Percentiles rank a stretch among this genome's conserved stretches.
Evolutionary conservation across 495 filamentous ascomycete genomes (phyloP).

Genomic region (Pseudotulostoma volvatum): DNA sequence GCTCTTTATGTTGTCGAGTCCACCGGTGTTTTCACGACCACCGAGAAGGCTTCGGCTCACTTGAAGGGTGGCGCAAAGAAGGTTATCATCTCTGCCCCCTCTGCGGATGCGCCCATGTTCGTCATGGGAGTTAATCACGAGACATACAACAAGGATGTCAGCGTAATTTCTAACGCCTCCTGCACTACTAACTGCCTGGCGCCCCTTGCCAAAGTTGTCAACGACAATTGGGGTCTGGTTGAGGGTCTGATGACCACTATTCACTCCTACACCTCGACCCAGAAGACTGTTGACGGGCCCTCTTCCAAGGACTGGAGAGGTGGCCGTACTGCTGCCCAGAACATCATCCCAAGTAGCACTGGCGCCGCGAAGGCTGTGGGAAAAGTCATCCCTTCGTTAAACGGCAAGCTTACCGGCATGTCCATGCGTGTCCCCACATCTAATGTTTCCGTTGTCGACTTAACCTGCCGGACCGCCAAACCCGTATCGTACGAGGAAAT

Average conservation of each 20-base stretch:
- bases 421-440: constrained; percentile 95
- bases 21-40: constrained; percentile 98
- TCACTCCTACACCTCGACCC: constrained; percentile 99
- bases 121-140: constrained; percentile 98
- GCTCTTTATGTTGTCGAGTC: constrained; percentile 97
- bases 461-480: constrained; percentile 91
- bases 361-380: constrained; percentile 99
- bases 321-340: constrained; percentile 94
- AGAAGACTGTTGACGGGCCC: constrained; percentile 98
- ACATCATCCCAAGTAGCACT: constrained; percentile 99
- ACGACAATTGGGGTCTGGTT: constrained; percentile 94
- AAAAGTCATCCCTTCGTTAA: constrained; percentile 93
- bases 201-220: constrained; percentile 94
- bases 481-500: constrained; percentile 77
- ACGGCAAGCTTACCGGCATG: constrained; percentile 99
- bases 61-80: constrained; percentile 99
- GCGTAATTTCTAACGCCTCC: constrained; percentile 96
- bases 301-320: constrained; percentile 98
- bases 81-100: constrained; percentile 98
- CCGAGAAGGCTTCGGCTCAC: constrained; percentile 85
- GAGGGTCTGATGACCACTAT: constrained; percentile 99
- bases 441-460: constrained; percentile 98
- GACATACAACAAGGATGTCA: constrained; percentile 71
- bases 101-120: constrained; percentile 98
- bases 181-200: constrained; percentile 99